Evolutionary conservation across 2,329 filamentous ascomycete species (phyloP).

Genomic region (Colletotrichum scovillei): DNA sequence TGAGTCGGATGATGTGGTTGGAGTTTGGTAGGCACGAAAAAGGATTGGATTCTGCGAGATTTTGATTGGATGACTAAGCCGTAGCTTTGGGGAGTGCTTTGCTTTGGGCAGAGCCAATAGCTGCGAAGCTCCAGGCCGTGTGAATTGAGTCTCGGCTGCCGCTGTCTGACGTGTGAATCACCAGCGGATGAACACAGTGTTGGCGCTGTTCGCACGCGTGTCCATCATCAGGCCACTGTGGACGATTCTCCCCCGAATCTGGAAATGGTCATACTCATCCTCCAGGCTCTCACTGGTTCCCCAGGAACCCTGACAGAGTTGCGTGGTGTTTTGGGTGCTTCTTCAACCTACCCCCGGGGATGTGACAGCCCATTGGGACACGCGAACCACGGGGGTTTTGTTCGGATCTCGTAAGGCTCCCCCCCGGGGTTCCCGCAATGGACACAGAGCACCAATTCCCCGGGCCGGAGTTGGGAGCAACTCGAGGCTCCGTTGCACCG

Average conservation of each 20-base stretch:
- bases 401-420: neutral
- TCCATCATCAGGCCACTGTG: slow-evolving; percentile 26
- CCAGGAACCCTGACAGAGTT: slow-evolving; percentile 6
- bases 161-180: fast-evolving
- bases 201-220: neutral
- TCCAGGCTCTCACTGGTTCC: slow-evolving; percentile 22
- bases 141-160: slow-evolving; percentile 13
- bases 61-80: slow-evolving; percentile 40
- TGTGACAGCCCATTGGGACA: slow-evolving; percentile 11
- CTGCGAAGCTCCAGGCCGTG: slow-evolving; percentile 36
- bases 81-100: slow-evolving; percentile 14
- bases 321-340: neutral
- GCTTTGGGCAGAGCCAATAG: slow-evolving; percentile 3
- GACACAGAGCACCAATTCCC: neutral
- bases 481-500: slow-evolving; percentile 14
- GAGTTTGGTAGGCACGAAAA: slow-evolving; percentile 34
- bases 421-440: neutral
- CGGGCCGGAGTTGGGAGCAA: slow-evolving; percentile 14
- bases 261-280: slow-evolving; percentile 29
- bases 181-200: neutral
- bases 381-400: neutral
- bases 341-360: slow-evolving; percentile 6
- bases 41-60: slow-evolving; percentile 38
- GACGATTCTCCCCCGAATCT: slow-evolving; percentile 22
- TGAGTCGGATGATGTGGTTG: slow-evolving; percentile 45